phyloP scores from a whole-genome alignment of 148 eudicot genomes.

The Limonium bicolor region DNA sequence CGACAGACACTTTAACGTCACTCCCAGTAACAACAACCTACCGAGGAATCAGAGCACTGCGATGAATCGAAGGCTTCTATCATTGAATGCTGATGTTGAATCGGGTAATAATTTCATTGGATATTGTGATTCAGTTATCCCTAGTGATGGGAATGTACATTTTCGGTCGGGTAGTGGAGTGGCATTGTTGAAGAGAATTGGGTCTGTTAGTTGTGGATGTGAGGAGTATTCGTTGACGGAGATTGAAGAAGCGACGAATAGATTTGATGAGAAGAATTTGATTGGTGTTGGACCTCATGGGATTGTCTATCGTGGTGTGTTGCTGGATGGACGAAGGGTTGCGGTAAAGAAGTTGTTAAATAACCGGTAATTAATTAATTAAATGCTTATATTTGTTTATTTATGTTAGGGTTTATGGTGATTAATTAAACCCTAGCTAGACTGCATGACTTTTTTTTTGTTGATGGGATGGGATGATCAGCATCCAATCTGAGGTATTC shows the following conservation, averaged over 20 bases:
- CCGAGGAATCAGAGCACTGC: neutral
- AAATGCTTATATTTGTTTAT: neutral
- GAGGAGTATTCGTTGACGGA: constrained; percentile 9
- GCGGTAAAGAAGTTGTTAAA: constrained; percentile 19
- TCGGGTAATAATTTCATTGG: no score
- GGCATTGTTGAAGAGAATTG: neutral
- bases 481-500: constrained; percentile 16
- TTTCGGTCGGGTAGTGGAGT: neutral
- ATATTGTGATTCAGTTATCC: constrained; percentile 5
- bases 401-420: neutral
- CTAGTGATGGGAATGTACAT: neutral
- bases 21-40: neutral
- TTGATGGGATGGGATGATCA: constrained; percentile 3
- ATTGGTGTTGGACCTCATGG: constrained; percentile 24
- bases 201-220: neutral
- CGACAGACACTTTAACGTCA: neutral
- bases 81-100: no score
- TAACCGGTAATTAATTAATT: constrained; percentile 14
- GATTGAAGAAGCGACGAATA: constrained; percentile 21
- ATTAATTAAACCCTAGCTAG: neutral
- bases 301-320: constrained; percentile 22
- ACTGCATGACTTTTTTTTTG: neutral
- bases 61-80: constrained; percentile 16
- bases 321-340: constrained; percentile 15
- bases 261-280: constrained; percentile 18